Base-by-base conservation (phyloP, 2,329 filamentous ascomycete species). In the Aquanectria penicillioides region DNA sequence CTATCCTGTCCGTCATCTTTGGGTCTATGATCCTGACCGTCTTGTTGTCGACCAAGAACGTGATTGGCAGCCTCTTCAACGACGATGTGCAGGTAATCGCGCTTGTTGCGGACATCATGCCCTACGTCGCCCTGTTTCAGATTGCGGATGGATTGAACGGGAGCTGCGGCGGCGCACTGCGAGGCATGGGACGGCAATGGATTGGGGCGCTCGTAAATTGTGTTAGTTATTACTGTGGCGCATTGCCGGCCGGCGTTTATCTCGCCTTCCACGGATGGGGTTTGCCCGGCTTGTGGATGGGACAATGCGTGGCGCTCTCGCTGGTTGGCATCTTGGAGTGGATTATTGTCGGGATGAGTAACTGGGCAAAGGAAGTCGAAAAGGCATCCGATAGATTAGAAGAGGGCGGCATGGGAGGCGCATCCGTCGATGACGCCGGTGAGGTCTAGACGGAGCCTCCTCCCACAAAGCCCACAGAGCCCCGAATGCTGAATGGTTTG, bases 181-280 rank as follows among this genome's bases (percentile, higher is more conserved):
- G 93, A 63, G 93, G 93, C 0, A 95, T 94, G 91, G 93, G 93
- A 3, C 80, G 91, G 52, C 93, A 97, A 74, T 93, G 94, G 81
- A 84, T 96, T 46, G 93, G 93, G 12, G 93, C 92, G 2, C 78
- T 87, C 2, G 92, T 96, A 50, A 97, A 97, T 72, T 80, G 94
- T 13, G 75, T 94, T 15, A 92, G 89, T 71, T 97, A 97, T 74
- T 97, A 97, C 73, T 87, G 88, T 64, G 91, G 90, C 57, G 92
- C 92, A 1, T 74, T 96, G 53, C 93, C 93, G 0, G 78, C 89
- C n/a, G 92, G 93, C 0, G 91, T 96, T 51, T 95, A 86, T 77
- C 85, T 97, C 25, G 92, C 93, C 2, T 95, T 95, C 68, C 86
- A 95, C 70, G 92, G 92, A 15, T 95, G 92, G 92, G 92, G 92